phyloP scores from a whole-genome alignment of 164 flowering plant genomes.

The Nymphaea thermarum region DNA sequence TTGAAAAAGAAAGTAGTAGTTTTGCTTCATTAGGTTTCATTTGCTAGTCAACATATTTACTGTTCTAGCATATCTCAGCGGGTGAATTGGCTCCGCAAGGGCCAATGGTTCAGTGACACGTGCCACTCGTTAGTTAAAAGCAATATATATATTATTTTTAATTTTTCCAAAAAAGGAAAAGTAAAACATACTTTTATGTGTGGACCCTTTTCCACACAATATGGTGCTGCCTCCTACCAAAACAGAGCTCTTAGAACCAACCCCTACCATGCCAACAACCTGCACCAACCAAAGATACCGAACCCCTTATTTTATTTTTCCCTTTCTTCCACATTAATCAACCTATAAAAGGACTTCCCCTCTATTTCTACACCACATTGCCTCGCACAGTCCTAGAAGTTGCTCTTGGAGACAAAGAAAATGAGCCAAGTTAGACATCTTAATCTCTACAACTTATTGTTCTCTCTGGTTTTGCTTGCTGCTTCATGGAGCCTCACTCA shows the following conservation, averaged over 20 bases:
- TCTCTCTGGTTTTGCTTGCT: not conserved
- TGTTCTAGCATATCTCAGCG: too few species aligned
- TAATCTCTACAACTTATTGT: not conserved
- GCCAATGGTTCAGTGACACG: too few species aligned
- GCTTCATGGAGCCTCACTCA: not conserved
- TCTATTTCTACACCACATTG: not conserved
- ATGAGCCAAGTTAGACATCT: not conserved
- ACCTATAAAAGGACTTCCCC: not conserved
- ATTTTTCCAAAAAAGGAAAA: too few species aligned
- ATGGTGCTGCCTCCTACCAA: not conserved
- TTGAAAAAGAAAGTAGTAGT: too few species aligned
- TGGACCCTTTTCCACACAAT: too few species aligned
- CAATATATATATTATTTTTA: too few species aligned
- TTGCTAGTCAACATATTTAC: too few species aligned
- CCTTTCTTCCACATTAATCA: not conserved
- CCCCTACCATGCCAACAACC: not conserved
- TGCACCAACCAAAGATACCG: not conserved
- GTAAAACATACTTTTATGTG: too few species aligned
- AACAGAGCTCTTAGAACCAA: not conserved
- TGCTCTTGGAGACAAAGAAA: too few species aligned
- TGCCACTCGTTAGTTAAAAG: too few species aligned
- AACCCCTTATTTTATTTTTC: not conserved
- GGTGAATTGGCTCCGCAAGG: too few species aligned
- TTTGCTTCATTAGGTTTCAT: too few species aligned
- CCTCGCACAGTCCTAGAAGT: not conserved